Evolutionary conservation across 805 yeast species (phyloP), one percentile per base, ranked within the genome.

Genomic region (Saccharomycopsis sp.): DNA sequence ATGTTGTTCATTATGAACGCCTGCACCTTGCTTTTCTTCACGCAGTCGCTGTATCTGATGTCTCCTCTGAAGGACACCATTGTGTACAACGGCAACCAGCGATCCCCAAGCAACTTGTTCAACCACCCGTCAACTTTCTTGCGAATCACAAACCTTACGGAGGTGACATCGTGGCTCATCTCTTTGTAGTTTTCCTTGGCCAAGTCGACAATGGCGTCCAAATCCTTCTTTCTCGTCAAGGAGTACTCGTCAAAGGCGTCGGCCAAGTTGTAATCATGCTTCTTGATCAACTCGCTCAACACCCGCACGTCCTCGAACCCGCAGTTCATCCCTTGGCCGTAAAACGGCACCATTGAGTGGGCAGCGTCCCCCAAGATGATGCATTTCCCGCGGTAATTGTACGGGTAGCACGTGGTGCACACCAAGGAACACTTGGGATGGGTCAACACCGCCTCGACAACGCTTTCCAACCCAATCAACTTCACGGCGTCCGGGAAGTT

Each of bases 331-430:
- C 96, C 96, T 58, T 88, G 96, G 7, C 96, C 96, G 55, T 87
- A 88, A 58, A 88, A 88, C n/a, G 96, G 96, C 4, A 88, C 96
- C 95, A 87, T 88, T 21, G 92, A 76, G 61, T 88, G 96, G 0
- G 96, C 94, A 1, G 96, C 95, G 58, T 88, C 96, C 4, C 96
- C 96, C 21, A 88, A 61, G 9, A 88, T 61, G 7, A 88, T 62
- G 12, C 77, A 77, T 43, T 72, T 71, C 35, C 77, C 82, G 31
- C 66, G 58, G 34, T 65, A 69, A 54, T 84, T 74, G 60, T 85
- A 88, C 2, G 89, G 86, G 37, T 62, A 62, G 50, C 84, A 79
- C 35, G 69, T 70, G 5, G 83, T 70, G 46, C 83, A 85, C 63
- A 87, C 68, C 34, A 88, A 65, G n/a, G 87, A 67, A 3, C 94